These are phyloP conservation scores for Eleusine coracana DNA, from an alignment of 176 grass and related monocot species.

Conservation along the genomic window DNA sequence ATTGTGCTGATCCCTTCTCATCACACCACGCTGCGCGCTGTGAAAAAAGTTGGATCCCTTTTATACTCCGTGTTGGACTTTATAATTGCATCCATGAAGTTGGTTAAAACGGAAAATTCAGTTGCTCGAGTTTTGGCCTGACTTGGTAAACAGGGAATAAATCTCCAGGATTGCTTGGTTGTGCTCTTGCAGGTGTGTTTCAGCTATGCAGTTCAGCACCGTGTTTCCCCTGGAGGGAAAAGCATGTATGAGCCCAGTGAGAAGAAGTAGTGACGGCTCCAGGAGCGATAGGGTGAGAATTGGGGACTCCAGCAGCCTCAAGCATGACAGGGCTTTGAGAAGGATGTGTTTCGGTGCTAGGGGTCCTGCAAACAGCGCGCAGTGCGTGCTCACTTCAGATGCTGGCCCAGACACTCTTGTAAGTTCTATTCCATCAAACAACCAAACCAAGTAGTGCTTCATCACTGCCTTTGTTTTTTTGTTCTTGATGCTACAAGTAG, in stretches of 20 bases:
- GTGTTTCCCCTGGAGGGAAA: constrained; percentile 58
- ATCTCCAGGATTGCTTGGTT: neutral
- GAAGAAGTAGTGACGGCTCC: constrained; percentile 28
- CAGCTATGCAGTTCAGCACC: constrained; percentile 71
- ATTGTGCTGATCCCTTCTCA: constrained; percentile 12
- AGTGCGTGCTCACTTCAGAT: constrained; percentile 65
- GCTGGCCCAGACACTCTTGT: constrained; percentile 48
- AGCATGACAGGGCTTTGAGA: constrained; percentile 36
- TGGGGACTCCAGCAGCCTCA: constrained; percentile 44
- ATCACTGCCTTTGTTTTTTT: neutral
- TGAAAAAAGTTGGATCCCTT: constrained; percentile 13
- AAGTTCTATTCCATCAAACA: constrained; percentile 15
- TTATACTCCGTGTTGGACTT: neutral
- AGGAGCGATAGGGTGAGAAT: constrained; percentile 38
- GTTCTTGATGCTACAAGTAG: neutral
- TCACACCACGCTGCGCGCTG: neutral
- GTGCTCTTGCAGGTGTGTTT: constrained; percentile 35
- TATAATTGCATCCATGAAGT: neutral
- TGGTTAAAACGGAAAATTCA: neutral
- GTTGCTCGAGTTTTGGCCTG: too few species aligned
- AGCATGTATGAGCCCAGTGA: constrained; percentile 51
- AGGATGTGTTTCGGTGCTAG: constrained; percentile 43
- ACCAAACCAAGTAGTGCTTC: neutral
- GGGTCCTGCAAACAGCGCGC: neutral
- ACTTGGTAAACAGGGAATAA: neutral